Base-by-base conservation (phyloP, 2,329 filamentous ascomycete species). In the Penicillium thymicola region DNA sequence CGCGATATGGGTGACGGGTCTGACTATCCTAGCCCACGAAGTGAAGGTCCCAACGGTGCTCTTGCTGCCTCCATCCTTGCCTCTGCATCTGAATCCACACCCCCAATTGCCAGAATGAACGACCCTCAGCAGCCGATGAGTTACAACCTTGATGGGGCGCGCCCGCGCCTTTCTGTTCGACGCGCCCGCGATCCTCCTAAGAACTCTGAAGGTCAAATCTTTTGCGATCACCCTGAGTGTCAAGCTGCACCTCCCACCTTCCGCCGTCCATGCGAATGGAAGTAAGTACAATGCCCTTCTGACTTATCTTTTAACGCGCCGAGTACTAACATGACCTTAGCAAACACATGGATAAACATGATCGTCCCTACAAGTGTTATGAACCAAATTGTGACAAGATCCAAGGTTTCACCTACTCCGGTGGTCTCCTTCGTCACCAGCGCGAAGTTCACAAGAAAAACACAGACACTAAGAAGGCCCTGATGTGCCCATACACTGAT, bases 311-410 rank as follows among this genome's bases (percentile, higher is more conserved):
- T 54, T 38, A 55, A 42, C 32, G 51, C 50, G 37, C 9, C 23
- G 8, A 21, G 48, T 57, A 55, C 64, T 68, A 67, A 73, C 59
- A 40, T 44, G 21, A 51, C 21, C 36, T 30, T 59, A 96, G 91
- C 71, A 97, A 97, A 78, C 93, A 97, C 72, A 97, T 97, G 92
- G 93, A 97, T 77, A 96, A 96, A 73, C 93, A 97, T 72, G 92
- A 96, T 65, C 84, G 93, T 13, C 93, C 93, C 1, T 97, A 97
- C 71, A 89, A 92, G 67, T 97, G 93, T 74, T 81, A 79, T 23
- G 86, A 88, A 42, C 82, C 85, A n/a, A 89, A 89, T 37, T 97
- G 93, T 74, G 90, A 93, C 68, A 96, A 96, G 68, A 83, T 96
- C 0, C 89, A 90, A 51, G 93, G 93, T 1, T 97, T 97, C 74